Evolutionary conservation across 306 rosid species (phyloP).

Genomic region (Echinosophora koreensis): DNA sequence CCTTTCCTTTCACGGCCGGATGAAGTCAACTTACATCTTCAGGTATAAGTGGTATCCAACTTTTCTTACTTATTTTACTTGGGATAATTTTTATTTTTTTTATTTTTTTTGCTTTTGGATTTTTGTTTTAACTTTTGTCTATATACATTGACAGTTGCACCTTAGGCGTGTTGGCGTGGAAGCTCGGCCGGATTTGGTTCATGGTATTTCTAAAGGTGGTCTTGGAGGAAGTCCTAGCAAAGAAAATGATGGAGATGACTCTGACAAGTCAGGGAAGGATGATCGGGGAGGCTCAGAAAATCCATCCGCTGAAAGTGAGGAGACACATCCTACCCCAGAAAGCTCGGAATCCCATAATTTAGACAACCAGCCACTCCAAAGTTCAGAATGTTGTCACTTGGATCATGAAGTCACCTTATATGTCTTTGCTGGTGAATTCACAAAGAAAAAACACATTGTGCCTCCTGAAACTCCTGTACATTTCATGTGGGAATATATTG

Average conservation of each 20-base stretch:
- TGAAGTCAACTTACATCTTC: constrained; percentile 98
- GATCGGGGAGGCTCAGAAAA: constrained; percentile 53
- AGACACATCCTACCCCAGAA: constrained; percentile 63
- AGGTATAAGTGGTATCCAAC: constrained; percentile 57
- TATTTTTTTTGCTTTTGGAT: constrained; percentile 23
- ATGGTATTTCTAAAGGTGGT: constrained; percentile 63
- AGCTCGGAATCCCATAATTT: constrained; percentile 69
- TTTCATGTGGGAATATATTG: constrained; percentile 47
- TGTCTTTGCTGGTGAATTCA: constrained; percentile 43
- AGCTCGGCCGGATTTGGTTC: constrained; percentile 79
- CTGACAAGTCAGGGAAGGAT: constrained; percentile 66
- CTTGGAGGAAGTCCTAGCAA: constrained; percentile 75
- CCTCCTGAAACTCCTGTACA: constrained; percentile 48
- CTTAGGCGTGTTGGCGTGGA: constrained; percentile 98
- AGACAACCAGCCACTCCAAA: constrained; percentile 59
- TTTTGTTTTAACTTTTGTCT: constrained; percentile 38
- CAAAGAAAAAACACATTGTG: constrained; percentile 34
- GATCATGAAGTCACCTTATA: constrained; percentile 44
- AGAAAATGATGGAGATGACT: constrained; percentile 62
- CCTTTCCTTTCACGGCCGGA: constrained; percentile 99
- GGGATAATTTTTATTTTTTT: constrained; percentile 15
- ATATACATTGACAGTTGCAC: constrained; percentile 67
- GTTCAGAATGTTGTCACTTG: constrained; percentile 49
- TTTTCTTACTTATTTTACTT: constrained; percentile 14
- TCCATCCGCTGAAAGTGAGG: constrained; percentile 63